phyloP scores from a whole-genome alignment of 179 eudicot species.

The Beta macrorhiza region DNA sequence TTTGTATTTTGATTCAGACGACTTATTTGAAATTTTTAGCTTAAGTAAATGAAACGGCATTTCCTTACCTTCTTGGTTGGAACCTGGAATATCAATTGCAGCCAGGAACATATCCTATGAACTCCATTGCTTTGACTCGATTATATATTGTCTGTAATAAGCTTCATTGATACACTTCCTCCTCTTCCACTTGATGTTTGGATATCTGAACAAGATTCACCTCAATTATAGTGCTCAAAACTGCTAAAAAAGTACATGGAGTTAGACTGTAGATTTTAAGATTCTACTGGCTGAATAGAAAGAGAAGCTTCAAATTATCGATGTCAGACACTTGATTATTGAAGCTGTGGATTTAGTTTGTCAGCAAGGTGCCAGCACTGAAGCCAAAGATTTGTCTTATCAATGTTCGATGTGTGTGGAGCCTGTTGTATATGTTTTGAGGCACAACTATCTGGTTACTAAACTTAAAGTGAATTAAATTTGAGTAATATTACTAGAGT shows the following conservation, averaged over 20 bases:
- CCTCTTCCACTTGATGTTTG: neutral
- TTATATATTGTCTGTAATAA: neutral
- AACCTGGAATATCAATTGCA: neutral
- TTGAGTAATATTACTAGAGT: too few relatives aligned
- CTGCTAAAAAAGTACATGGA: too few relatives aligned
- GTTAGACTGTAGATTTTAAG: neutral
- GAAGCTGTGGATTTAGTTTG: too few relatives aligned
- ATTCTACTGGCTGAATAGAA: neutral
- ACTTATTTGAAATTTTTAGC: neutral
- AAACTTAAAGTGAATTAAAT: too few relatives aligned
- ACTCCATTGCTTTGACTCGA: neutral
- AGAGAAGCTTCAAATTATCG: too few relatives aligned
- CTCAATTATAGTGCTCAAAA: neutral
- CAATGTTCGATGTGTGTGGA: too few relatives aligned
- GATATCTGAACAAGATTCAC: neutral
- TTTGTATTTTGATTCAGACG: neutral
- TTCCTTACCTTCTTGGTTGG: too few relatives aligned
- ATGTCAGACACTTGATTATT: too few relatives aligned
- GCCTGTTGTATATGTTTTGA: too few relatives aligned
- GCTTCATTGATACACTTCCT: neutral
- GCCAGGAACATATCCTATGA: neutral
- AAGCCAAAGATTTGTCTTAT: too few relatives aligned
- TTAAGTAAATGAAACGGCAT: slow-evolving; percentile 3
- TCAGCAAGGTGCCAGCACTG: too few relatives aligned
- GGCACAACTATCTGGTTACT: too few relatives aligned